Evolutionary conservation across 176 grass and related monocot genomes (phyloP).

Genomic region (Ensete glaucum): DNA sequence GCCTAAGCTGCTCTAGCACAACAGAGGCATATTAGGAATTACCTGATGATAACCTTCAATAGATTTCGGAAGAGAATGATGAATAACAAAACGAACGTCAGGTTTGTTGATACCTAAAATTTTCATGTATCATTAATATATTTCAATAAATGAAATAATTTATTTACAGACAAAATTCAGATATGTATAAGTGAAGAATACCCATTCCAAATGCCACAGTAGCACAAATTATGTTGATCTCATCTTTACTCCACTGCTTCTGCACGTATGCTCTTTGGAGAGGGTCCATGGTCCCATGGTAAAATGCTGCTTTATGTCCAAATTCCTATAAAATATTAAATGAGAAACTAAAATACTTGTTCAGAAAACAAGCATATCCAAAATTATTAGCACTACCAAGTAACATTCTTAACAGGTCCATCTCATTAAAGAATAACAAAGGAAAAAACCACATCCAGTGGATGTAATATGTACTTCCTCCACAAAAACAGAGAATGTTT

Average conservation of each 20-base stretch:
- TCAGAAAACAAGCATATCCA: neutral
- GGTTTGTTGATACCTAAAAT: constrained; percentile 94
- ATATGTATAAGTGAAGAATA: constrained; percentile 31
- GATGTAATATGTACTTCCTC: no score
- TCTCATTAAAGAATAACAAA: neutral
- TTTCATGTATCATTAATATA: constrained; percentile 22
- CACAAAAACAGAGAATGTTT: no score
- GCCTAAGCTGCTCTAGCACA: neutral
- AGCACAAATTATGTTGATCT: constrained; percentile 94
- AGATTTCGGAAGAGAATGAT: constrained; percentile 94
- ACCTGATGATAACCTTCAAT: constrained; percentile 99
- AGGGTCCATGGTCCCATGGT: constrained; percentile 89
- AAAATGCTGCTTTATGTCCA: constrained; percentile 65
- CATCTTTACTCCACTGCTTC: constrained; percentile 72
- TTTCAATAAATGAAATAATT: neutral
- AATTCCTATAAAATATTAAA: constrained; percentile 32
- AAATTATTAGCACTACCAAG: neutral
- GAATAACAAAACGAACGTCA: constrained; percentile 99
- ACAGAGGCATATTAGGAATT: neutral
- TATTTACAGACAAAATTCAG: constrained; percentile 10
- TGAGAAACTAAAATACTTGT: neutral
- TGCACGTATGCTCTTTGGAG: constrained; percentile 50
- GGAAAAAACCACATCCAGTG: no score
- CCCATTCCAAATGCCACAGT: constrained; percentile 99
- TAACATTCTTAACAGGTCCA: neutral